Evolutionary conservation across 495 filamentous ascomycete species (phyloP).

Genomic region (Amphirosellinia nigrospora): DNA sequence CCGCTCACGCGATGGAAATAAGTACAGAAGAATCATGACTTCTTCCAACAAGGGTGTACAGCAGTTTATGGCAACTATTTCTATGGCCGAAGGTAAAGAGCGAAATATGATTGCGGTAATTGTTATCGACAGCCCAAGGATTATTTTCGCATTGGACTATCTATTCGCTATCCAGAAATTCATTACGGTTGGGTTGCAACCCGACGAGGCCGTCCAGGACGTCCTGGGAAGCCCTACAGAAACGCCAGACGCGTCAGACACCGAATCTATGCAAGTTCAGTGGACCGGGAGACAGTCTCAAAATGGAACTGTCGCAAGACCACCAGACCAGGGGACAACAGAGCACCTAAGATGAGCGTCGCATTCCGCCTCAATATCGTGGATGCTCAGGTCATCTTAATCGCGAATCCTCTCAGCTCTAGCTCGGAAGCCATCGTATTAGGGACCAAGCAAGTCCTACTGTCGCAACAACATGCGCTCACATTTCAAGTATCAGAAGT

Average conservation of each 20-base stretch:
- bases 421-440: conserved; percentile 96
- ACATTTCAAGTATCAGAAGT: conserved; percentile 91
- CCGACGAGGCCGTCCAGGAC: conserved; percentile 59
- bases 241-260: conserved; percentile 66
- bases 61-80: conserved; percentile 97
- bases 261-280: conserved; percentile 52
- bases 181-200: conserved; percentile 68
- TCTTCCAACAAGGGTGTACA: conserved; percentile 91
- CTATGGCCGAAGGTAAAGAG: conserved; percentile 86
- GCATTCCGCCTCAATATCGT: conserved; percentile 94
- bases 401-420: conserved; percentile 87
- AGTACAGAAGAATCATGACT: conserved; percentile 98
- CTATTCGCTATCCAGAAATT: conserved; percentile 88
- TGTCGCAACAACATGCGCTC: conserved; percentile 92
- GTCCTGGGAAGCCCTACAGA: conserved; percentile 62
- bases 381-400: conserved; percentile 92
- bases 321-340: conserved; percentile 24
- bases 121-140: conserved; percentile 92
- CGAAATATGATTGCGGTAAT: conserved; percentile 86
- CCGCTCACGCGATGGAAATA: conserved; percentile 83
- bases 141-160: conserved; percentile 96
- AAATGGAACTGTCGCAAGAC: conserved; percentile 24
- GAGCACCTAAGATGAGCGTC: conserved; percentile 67
- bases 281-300: conserved; percentile 40
- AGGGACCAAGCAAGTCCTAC: conserved; percentile 88